phyloP scores from a whole-genome alignment of 805 yeast genomes.

The Wickerhamomyces rabaulensis region DNA sequence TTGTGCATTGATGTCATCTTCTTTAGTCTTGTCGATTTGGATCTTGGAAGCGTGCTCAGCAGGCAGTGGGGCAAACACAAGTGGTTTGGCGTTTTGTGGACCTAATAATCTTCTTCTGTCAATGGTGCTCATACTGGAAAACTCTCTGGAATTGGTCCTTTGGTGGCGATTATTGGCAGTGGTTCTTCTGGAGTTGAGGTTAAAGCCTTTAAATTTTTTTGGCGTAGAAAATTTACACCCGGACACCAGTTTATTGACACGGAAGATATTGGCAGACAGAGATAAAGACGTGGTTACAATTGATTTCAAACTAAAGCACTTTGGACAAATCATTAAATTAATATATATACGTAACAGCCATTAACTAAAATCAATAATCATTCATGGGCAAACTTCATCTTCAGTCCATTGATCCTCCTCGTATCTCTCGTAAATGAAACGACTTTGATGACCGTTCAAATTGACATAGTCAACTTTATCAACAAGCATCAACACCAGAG shows the following conservation, averaged over 20 bases:
- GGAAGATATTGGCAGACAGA: neutral
- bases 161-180: neutral
- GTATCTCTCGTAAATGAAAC: constrained; percentile 49
- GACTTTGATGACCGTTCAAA: constrained; percentile 45
- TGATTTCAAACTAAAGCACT: neutral
- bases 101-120: constrained; percentile 89
- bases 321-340: neutral
- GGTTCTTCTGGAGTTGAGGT: no score
- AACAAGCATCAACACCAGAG: constrained; percentile 62
- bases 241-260: neutral
- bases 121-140: neutral
- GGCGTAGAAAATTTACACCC: neutral
- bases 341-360: neutral
- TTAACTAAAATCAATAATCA: neutral
- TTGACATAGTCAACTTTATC: constrained; percentile 68
- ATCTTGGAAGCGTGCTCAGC: constrained; percentile 10
- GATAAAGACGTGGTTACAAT: no score
- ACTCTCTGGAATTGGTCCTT: neutral
- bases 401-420: constrained; percentile 67
- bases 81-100: constrained; percentile 60
- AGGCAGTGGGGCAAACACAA: constrained; percentile 32
- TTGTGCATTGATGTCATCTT: constrained; percentile 26
- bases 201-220: neutral
- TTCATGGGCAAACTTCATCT: constrained; percentile 69
- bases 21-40: constrained; percentile 10